Percentiles rank a stretch among this genome's conserved stretches.
Conservation (phyloP, 352 stramenopile genomes). For the Pythium pectinolyticum region DNA sequence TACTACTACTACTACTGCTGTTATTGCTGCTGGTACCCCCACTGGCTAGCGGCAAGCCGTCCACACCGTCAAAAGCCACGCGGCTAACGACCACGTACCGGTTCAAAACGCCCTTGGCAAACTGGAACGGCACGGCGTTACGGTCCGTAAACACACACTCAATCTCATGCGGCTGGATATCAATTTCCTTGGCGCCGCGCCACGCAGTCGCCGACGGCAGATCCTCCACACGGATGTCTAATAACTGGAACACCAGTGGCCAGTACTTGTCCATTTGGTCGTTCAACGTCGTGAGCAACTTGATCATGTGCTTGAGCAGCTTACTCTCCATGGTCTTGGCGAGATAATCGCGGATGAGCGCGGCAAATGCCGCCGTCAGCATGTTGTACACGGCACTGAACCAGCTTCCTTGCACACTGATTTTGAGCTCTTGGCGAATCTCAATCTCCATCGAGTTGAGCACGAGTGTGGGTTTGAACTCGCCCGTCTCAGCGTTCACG, state of each 20-base stretch:
- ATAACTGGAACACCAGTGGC: slow-evolving; percentile 77
- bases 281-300: slow-evolving; percentile 79
- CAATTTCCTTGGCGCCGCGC: slow-evolving; percentile 72
- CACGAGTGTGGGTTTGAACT: slow-evolving; percentile 71
- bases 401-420: slow-evolving; percentile 82
- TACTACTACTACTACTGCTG: slow-evolving; percentile 1
- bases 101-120: slow-evolving; percentile 71
- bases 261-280: slow-evolving; percentile 86
- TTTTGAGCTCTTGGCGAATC: slow-evolving; percentile 80
- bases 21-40: slow-evolving; percentile 5
- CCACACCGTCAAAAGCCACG: slow-evolving; percentile 47
- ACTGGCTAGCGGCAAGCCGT: too few relatives aligned
- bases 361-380: slow-evolving; percentile 70
- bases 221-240: slow-evolving; percentile 80
- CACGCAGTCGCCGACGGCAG: slow-evolving; percentile 73
- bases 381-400: slow-evolving; percentile 87
- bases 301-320: slow-evolving; percentile 80
- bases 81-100: slow-evolving; percentile 64
- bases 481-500: slow-evolving; percentile 53
- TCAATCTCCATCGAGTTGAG: slow-evolving; percentile 84
- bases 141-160: slow-evolving; percentile 58
- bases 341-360: slow-evolving; percentile 82
- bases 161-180: slow-evolving; percentile 69
- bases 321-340: slow-evolving; percentile 85
- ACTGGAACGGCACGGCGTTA: slow-evolving; percentile 56